Evolutionary conservation across 2,329 filamentous ascomycete species (phyloP).

Genomic region (Claviceps fusiformis): DNA sequence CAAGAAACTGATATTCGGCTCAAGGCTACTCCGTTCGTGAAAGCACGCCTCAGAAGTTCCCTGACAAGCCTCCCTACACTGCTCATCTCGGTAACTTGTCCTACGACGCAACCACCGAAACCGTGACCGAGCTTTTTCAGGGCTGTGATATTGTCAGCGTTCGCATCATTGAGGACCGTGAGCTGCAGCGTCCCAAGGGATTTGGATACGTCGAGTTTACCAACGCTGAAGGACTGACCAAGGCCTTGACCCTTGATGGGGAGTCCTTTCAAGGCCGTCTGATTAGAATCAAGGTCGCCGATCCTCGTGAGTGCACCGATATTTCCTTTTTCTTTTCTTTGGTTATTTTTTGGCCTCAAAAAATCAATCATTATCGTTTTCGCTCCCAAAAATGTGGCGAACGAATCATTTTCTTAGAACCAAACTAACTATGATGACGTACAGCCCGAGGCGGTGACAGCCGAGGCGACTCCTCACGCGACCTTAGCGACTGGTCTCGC

Average conservation of each 20-base stretch:
- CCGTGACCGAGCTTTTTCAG: conserved; percentile 74
- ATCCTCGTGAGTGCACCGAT: conserved; percentile 65
- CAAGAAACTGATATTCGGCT: conserved; percentile 9
- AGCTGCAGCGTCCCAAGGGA: conserved; percentile 87
- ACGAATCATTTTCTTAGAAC: no score
- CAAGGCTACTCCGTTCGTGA: conserved; percentile 53
- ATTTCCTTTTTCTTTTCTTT: not conserved
- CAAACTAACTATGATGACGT: not conserved
- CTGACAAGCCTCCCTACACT: conserved; percentile 85
- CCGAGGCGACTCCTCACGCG: conserved; percentile 52
- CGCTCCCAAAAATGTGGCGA: no score
- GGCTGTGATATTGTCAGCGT: conserved; percentile 80
- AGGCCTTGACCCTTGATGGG: conserved; percentile 74
- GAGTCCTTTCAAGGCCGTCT: conserved; percentile 73
- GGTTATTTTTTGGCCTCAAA: no score
- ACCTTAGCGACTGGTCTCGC: conserved; percentile 82
- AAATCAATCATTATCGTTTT: no score
- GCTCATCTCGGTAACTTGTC: conserved; percentile 94
- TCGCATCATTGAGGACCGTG: conserved; percentile 91
- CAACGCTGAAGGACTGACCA: conserved; percentile 76
- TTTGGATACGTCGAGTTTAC: conserved; percentile 97
- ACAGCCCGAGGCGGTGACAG: conserved; percentile 69
- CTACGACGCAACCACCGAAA: conserved; percentile 77
- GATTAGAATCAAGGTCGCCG: conserved; percentile 88
- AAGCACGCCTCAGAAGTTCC: conserved; percentile 57